Evolutionary conservation across 352 stramenopile genomes (phyloP), one percentile per base, ranked within the genome.

Genomic region (Phytopythium ostracodes): DNA sequence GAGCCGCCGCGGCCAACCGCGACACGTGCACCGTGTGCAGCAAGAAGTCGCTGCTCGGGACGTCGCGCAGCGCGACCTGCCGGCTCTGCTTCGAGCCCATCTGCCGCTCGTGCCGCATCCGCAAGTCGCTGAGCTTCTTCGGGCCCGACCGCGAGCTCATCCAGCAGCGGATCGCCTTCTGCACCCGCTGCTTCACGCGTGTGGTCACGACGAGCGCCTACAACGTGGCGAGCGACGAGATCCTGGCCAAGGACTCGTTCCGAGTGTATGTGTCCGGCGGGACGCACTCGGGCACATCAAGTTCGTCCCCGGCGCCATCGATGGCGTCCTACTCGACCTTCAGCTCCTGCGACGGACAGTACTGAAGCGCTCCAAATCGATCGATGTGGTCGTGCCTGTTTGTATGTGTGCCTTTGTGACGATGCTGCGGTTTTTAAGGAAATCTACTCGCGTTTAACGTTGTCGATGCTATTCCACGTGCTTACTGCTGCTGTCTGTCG

Each of bases 101-200:
- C 15, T 82, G 74, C 44, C 71, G 72, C 31, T 55, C 67, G 2
- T 82, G 74, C 57, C 67, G 67, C 27, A 62, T 80, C 14, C 54
- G 63, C 44, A 64, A 61, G 4, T 73, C 66, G 25, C 42, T 83
- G 27, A 77, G 67, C 46, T 83, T 83, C 51, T 66, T 83, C 25
- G 57, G 70, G 8, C 62, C 68, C 8, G 74, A 79, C 33, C 56
- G 75, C 53, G 35, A 70, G 25, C 42, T 83, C 1, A 67, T 75
- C 9, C 62, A 73, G 52, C 65, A 68, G 18, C 71, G 75, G 31
- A 65, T 83, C 60, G 73, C 70, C 20, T 80, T 83, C 55, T 83
- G 74, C 31, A 58, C 62, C 1, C 43, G 52, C 25, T 83, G 75
- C 54, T 64, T 81, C 31, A 74, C 57, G 22, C 50, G 67, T 3